phyloP scores from a whole-genome alignment of 2,329 filamentous ascomycete genomes.

The Paecilomyces sp. region DNA sequence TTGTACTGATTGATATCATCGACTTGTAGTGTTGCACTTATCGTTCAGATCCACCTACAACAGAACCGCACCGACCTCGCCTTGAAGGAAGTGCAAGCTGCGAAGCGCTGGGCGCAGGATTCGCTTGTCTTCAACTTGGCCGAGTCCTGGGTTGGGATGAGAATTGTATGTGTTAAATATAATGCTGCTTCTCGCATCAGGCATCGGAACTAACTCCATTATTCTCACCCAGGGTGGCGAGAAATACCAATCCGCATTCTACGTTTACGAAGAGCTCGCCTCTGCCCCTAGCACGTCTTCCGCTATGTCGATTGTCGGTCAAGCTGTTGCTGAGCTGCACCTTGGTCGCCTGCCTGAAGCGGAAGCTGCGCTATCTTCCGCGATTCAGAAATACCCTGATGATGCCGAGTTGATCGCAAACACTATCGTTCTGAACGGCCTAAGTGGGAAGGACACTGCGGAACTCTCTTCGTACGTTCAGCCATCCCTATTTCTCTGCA shows the following conservation, averaged over 20 bases:
- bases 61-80: constrained; percentile 90
- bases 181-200: not conserved
- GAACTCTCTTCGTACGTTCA: constrained; percentile 55
- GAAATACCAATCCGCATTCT: constrained; percentile 93
- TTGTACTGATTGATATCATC: constrained; percentile 6
- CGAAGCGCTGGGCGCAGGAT: constrained; percentile 91
- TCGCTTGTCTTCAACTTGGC: constrained; percentile 88
- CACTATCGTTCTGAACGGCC: constrained; percentile 67
- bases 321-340: constrained; percentile 87
- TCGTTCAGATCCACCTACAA: constrained; percentile 84
- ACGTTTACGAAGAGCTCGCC: constrained; percentile 94
- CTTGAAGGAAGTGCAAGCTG: constrained; percentile 77
- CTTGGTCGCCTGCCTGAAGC: constrained; percentile 84
- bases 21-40: constrained; percentile 62
- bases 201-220: not conserved
- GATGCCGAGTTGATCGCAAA: constrained; percentile 76
- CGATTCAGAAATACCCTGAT: constrained; percentile 63
- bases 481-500: not conserved
- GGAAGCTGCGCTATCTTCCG: constrained; percentile 76
- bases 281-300: constrained; percentile 77
- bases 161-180: constrained; percentile 55
- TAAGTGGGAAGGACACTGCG: constrained; percentile 64
- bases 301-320: constrained; percentile 68
- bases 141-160: constrained; percentile 88
- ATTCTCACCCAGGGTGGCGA: constrained; percentile 65